phyloP scores from a whole-genome alignment of 371 early-diverging fungal species.

The Choanephora cucurbitarum region DNA sequence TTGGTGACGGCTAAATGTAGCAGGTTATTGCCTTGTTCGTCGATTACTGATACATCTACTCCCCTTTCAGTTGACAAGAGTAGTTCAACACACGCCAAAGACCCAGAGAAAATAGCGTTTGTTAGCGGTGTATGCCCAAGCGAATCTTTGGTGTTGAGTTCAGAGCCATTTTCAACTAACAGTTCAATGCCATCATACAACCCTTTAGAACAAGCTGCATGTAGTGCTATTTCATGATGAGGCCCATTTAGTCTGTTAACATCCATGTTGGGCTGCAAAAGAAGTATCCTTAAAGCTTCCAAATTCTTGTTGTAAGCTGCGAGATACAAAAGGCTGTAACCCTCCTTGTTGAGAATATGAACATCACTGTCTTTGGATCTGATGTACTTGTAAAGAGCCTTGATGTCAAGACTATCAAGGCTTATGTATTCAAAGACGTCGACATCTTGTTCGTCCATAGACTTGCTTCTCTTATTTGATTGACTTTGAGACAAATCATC shows the following conservation, averaged over 20 bases:
- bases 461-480: neutral
- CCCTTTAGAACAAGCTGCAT: constrained; percentile 40
- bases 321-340: constrained; percentile 46
- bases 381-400: constrained; percentile 45
- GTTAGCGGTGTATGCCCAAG: constrained; percentile 68
- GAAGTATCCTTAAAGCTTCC: constrained; percentile 45
- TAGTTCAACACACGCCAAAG: constrained; percentile 30
- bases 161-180: constrained; percentile 45
- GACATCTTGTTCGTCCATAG: neutral
- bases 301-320: constrained; percentile 44
- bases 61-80: constrained; percentile 32
- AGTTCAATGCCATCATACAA: constrained; percentile 45
- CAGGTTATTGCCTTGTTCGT: constrained; percentile 66
- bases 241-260: constrained; percentile 46
- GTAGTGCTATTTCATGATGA: constrained; percentile 43
- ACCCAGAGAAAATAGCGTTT: constrained; percentile 37
- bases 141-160: constrained; percentile 59
- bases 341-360: constrained; percentile 22
- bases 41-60: constrained; percentile 49
- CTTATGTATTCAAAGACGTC: constrained; percentile 40
- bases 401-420: constrained; percentile 36
- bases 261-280: constrained; percentile 38
- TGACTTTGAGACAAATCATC: neutral
- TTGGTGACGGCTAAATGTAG: constrained; percentile 51
- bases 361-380: constrained; percentile 28